A percentile compares a stretch with the other conserved stretches of the same genome.
Conservation (phyloP, 148 eudicot genomes). For the Polygonum aviculare region DNA sequence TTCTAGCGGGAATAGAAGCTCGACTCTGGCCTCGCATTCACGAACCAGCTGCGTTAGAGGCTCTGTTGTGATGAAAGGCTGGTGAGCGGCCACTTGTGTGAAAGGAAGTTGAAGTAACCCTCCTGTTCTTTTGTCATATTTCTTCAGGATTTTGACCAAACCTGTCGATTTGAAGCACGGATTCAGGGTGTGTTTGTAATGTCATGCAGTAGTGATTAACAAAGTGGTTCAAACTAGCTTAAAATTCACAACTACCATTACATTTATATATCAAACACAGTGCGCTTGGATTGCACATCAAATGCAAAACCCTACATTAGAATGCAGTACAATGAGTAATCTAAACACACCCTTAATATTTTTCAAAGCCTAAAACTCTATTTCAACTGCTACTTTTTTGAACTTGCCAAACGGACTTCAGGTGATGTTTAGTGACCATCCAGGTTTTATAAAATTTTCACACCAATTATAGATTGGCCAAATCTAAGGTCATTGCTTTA, state of each 20-base stretch:
- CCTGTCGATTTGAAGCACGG: constrained; percentile 30
- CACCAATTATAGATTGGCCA: background rate
- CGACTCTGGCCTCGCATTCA: constrained; percentile 86
- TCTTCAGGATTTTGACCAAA: constrained; percentile 79
- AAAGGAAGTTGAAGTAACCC: constrained; percentile 69
- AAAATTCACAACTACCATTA: too few relatives aligned
- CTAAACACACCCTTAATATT: too few relatives aligned
- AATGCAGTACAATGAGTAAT: too few relatives aligned
- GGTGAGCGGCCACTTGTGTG: constrained; percentile 67
- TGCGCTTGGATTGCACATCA: background rate
- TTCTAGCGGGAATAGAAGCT: constrained; percentile 77
- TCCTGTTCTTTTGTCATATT: constrained; percentile 93
- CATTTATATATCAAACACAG: too few relatives aligned
- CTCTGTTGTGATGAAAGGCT: constrained; percentile 91
- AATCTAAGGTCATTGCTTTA: background rate
- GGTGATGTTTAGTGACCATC: too few relatives aligned
- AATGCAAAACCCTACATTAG: too few relatives aligned
- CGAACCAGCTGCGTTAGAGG: constrained; percentile 73
- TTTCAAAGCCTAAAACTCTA: too few relatives aligned
- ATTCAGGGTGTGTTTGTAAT: too few relatives aligned
- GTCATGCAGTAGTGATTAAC: too few relatives aligned
- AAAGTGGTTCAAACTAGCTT: too few relatives aligned
- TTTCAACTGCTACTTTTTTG: too few relatives aligned
- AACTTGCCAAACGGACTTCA: too few relatives aligned
- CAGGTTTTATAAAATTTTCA: background rate